These are phyloP conservation scores for Asterochloris sp. DNA, from an alignment of 139 green algal genomes.

Conservation along the genomic window DNA sequence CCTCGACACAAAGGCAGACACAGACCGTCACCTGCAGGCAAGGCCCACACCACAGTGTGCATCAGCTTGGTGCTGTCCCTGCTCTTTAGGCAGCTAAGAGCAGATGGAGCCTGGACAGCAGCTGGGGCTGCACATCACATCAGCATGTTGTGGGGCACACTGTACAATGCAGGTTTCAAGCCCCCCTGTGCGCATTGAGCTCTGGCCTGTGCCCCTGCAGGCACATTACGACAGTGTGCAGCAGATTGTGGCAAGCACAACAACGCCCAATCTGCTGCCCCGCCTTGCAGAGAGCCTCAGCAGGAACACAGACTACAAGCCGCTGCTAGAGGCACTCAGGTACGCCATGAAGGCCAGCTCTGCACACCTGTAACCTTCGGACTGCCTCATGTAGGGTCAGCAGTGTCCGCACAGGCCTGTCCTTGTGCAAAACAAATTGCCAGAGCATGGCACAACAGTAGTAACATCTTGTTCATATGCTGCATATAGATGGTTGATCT, in stretches of 20 bases:
- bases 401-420: too few relatives aligned
- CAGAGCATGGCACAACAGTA: too few relatives aligned
- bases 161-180: neutral
- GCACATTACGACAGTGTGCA: slow-evolving; percentile 72
- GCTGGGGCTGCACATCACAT: neutral
- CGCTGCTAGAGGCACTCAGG: slow-evolving; percentile 40
- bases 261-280: slow-evolving; percentile 57
- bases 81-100: neutral
- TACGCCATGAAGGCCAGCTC: neutral
- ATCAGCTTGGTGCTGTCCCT: neutral
- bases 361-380: too few relatives aligned
- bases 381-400: too few relatives aligned
- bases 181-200: neutral
- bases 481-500: too few relatives aligned
- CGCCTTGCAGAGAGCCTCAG: slow-evolving; percentile 39
- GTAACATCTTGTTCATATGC: too few relatives aligned
- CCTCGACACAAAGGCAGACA: too few relatives aligned
- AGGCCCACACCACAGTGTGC: neutral
- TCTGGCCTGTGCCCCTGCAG: slow-evolving; percentile 29
- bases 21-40: too few relatives aligned
- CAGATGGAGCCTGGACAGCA: neutral
- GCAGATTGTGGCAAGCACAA: slow-evolving; percentile 62
- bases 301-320: slow-evolving; percentile 36
- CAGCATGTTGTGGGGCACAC: neutral
- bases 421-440: too few relatives aligned